A percentile compares a stretch with the other conserved stretches of the same genome.
phyloP scores from a whole-genome alignment of 805 yeast species.

The Kodamaea kaohsiungensis region DNA sequence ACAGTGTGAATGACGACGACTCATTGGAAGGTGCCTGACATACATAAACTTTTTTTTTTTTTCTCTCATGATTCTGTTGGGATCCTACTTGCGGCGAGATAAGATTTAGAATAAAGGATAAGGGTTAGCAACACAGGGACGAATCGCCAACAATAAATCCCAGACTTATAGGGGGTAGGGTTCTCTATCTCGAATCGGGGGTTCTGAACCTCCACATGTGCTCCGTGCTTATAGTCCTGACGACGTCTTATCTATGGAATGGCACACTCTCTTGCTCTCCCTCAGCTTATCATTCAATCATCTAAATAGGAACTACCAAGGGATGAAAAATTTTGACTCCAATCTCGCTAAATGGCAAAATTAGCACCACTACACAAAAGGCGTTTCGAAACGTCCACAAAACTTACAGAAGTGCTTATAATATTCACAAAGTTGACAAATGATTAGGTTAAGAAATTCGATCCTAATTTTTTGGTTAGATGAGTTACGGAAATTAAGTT shows the following conservation, averaged over 20 bases:
- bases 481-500: not conserved
- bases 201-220: not conserved
- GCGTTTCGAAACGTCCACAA: not conserved
- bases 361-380: not conserved
- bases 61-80: slow-evolving; percentile 1
- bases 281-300: not conserved
- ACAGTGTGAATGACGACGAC: not conserved
- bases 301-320: not conserved
- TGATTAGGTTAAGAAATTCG: not conserved
- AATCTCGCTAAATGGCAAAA: not conserved
- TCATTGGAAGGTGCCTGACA: not conserved
- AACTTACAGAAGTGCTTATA: not conserved
- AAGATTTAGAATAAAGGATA: not conserved
- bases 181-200: not conserved
- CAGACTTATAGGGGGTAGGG: not conserved
- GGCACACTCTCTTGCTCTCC: not conserved
- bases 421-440: not conserved
- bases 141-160: not conserved
- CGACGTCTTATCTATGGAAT: not conserved
- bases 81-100: not conserved
- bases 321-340: slow-evolving; percentile 1
- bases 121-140: slow-evolving; percentile 2
- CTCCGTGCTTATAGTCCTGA: not conserved
- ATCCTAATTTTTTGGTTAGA: not conserved
- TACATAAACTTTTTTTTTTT: not conserved